Percentiles rank a stretch among this genome's conserved stretches.
phyloP scores from a whole-genome alignment of 495 filamentous ascomycete species.

The Sphaerosporella brunnea region DNA sequence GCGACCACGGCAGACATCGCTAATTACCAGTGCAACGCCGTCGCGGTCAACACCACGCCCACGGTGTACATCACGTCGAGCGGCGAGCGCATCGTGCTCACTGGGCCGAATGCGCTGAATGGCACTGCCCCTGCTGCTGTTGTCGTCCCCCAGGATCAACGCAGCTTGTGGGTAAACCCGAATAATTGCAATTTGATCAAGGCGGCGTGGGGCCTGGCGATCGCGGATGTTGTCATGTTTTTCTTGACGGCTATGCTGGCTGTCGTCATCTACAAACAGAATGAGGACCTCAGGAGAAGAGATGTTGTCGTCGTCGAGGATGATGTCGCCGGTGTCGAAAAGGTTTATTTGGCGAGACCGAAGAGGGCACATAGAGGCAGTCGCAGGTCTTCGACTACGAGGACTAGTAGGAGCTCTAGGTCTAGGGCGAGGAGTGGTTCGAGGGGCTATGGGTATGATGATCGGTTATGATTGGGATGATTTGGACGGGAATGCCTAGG shows the following conservation, averaged over 20 bases:
- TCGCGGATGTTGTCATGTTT: conserved; percentile 22
- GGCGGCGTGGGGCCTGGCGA: conserved; percentile 21
- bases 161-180: too few species aligned
- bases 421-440: too few species aligned
- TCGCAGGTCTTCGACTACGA: too few species aligned
- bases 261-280: conserved; percentile 9
- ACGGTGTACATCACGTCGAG: background rate
- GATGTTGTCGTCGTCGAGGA: background rate
- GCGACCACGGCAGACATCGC: conserved; percentile 12
- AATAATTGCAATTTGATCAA: conserved; percentile 18
- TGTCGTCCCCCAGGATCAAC: too few species aligned
- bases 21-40: conserved; percentile 11
- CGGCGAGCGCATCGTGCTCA: background rate
- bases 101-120: too few species aligned
- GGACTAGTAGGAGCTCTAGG: too few species aligned
- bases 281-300: background rate
- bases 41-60: background rate
- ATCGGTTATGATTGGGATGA: too few species aligned
- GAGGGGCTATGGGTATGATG: too few species aligned
- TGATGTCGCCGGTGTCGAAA: background rate
- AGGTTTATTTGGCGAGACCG: too few species aligned
- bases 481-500: too few species aligned
- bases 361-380: too few species aligned
- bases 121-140: conserved; percentile 7
- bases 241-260: conserved; percentile 22